Evolutionary conservation across 495 filamentous ascomycete genomes (phyloP).

Genomic region (Penicillium flavigenum): DNA sequence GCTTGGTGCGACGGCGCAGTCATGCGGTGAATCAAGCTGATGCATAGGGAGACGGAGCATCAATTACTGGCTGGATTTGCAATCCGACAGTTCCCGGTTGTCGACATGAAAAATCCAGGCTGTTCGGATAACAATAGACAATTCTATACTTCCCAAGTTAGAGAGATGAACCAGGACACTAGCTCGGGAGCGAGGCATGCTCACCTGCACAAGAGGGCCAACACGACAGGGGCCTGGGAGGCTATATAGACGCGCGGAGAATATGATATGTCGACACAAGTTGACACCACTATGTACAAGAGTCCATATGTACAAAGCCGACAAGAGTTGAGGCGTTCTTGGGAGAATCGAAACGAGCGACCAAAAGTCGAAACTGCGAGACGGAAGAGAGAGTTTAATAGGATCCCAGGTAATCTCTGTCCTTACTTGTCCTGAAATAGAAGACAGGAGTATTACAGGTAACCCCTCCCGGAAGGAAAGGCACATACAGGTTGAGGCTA

Average conservation of each 20-base stretch:
- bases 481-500: constrained; percentile 24
- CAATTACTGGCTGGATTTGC: constrained; percentile 24
- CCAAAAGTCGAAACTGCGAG: constrained; percentile 15
- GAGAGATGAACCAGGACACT: not conserved
- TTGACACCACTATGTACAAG: constrained; percentile 24
- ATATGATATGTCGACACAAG: constrained; percentile 7
- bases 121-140: not conserved
- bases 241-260: constrained; percentile 11
- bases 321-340: constrained; percentile 5
- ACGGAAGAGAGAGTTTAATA: constrained; percentile 23
- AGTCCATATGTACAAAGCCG: constrained; percentile 25
- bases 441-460: constrained; percentile 2
- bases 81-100: constrained; percentile 15
- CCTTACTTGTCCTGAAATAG: constrained; percentile 10
- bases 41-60: constrained; percentile 34
- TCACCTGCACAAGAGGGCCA: constrained; percentile 16
- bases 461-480: constrained; percentile 18
- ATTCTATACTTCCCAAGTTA: constrained; percentile 6
- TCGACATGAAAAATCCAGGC: constrained; percentile 12
- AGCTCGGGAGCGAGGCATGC: constrained; percentile 5
- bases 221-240: not conserved
- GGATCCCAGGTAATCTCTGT: constrained; percentile 25
- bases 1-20: constrained; percentile 41
- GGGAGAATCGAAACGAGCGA: constrained; percentile 9
- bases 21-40: constrained; percentile 29